Base-by-base conservation (phyloP, 78 protist species). In the Dictyostelium citrinum region DNA sequence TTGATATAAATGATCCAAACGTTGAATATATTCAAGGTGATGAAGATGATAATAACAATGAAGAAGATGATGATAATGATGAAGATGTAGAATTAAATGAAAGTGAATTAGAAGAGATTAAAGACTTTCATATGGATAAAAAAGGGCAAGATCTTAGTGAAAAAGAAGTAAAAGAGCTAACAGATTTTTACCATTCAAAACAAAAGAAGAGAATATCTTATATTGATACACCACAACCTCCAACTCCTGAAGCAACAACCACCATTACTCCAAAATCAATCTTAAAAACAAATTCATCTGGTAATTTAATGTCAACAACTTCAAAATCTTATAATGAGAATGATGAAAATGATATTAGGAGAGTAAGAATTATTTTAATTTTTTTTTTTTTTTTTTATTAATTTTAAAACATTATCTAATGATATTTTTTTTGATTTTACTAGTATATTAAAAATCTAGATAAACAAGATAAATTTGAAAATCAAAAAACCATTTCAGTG, bases 1-100 rank as follows among this genome's bases (percentile, higher is more conserved):
- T 86, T 11, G 93, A 86, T 27, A 55, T 86, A 7, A 49, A 61
- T 74, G 90, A 83, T 58, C 78, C 71, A 67, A 67, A 78, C 33
- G 70, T 43, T 41, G 84, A 72, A 51, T 51, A 86, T 29, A 24
- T 78, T 49, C 81, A 86, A 46, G 64, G 74, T 10, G 75, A 72
- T 20, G 85, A 78, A 4, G 79, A 86, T 1, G 37, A 83, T 8
- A 22, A 9, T 39, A 77, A 64, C 41, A 2, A 39, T 64, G 51
- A 46, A 5, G 46, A 79, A 11, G 22, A 55, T 2, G 51, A 43
- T 9, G 51, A 43, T 1, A 37, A 83, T 2, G 33, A 0, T 24
- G 86, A 81, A 24, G 39, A 39, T 64, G 31, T 31, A 51, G 71
- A 79, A 29, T 24, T 39, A 5, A 46, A 77, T 35, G 83, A 77